phyloP scores from a whole-genome alignment of 1,139 yeast genomes.

The Pichia inconspicua region DNA sequence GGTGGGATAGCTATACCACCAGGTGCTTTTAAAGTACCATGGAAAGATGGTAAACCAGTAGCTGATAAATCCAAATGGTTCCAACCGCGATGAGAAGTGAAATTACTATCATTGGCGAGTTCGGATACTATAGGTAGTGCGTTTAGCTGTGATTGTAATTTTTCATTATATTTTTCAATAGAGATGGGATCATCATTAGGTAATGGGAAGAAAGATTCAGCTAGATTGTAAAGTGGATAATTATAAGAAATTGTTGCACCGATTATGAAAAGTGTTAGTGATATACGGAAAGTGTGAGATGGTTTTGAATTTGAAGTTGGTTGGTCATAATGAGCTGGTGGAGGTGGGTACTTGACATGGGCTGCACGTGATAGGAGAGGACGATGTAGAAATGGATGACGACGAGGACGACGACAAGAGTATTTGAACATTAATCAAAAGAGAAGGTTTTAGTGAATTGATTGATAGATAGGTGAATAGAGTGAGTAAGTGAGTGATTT shows the following conservation, averaged over 20 bases:
- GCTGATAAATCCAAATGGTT: constrained; percentile 38
- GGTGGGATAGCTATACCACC: constrained; percentile 78
- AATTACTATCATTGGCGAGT: constrained; percentile 36
- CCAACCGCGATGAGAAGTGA: constrained; percentile 48
- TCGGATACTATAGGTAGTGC: constrained; percentile 46
- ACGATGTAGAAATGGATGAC: background rate
- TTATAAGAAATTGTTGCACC: constrained; percentile 23
- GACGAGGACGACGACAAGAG: too few relatives aligned
- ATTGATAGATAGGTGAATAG: too few relatives aligned
- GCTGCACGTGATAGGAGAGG: background rate
- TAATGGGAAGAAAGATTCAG: constrained; percentile 16
- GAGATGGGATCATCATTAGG: constrained; percentile 16
- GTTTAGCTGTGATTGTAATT: constrained; percentile 41
- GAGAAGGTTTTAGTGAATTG: too few relatives aligned
- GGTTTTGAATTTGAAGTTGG: background rate
- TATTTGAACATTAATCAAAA: too few relatives aligned
- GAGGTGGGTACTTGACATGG: constrained; percentile 15
- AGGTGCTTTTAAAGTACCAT: constrained; percentile 43
- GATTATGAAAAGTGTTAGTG: constrained; percentile 15
- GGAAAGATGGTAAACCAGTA: constrained; percentile 19
- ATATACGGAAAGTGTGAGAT: constrained; percentile 1
- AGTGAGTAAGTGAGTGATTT: too few relatives aligned
- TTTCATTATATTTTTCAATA: constrained; percentile 22
- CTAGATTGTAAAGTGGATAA: constrained; percentile 23
- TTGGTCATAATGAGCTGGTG: constrained; percentile 14